Evolutionary conservation across 169 alveolate genomes (phyloP).

Genomic region (Cryptosporidium tyzzeri): DNA sequence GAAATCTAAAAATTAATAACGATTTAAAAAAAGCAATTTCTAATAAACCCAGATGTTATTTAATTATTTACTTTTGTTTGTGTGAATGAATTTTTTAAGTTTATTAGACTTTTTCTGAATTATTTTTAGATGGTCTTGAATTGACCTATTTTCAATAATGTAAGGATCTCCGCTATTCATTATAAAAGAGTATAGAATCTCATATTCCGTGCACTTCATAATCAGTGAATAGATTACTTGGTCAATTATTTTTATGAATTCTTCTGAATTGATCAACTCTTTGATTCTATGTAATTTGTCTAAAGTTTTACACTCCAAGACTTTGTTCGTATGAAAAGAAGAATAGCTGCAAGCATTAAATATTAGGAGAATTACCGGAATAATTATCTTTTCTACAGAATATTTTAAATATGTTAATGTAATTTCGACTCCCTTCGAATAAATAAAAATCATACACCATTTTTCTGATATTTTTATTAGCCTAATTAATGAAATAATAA

Average conservation of each 20-base stretch:
- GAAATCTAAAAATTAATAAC: no score
- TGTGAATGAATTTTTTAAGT: not conserved
- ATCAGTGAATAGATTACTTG: slow-evolving; percentile 16
- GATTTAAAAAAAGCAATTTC: no score
- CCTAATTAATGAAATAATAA: slow-evolving; percentile 26
- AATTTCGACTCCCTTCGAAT: slow-evolving; percentile 45
- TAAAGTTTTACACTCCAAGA: slow-evolving; percentile 21
- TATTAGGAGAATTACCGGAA: slow-evolving; percentile 17
- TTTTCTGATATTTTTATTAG: slow-evolving; percentile 36
- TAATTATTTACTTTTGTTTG: not conserved
- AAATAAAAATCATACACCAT: slow-evolving; percentile 45
- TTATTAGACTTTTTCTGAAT: not conserved
- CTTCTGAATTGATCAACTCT: slow-evolving; percentile 15
- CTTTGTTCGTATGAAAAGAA: slow-evolving; percentile 63
- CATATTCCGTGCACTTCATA: slow-evolving; percentile 58
- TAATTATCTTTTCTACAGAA: slow-evolving; percentile 16
- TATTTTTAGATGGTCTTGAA: slow-evolving; percentile 11
- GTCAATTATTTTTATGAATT: not conserved
- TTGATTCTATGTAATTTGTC: slow-evolving; percentile 24
- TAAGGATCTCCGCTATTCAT: slow-evolving; percentile 28
- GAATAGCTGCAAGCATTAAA: slow-evolving; percentile 40
- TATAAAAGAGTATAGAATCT: slow-evolving; percentile 19
- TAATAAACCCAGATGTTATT: not conserved
- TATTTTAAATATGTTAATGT: slow-evolving; percentile 15
- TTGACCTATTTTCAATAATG: slow-evolving; percentile 16